Conservation (phyloP, 129 eudicot genomes). For the Glebionis coronaria region DNA sequence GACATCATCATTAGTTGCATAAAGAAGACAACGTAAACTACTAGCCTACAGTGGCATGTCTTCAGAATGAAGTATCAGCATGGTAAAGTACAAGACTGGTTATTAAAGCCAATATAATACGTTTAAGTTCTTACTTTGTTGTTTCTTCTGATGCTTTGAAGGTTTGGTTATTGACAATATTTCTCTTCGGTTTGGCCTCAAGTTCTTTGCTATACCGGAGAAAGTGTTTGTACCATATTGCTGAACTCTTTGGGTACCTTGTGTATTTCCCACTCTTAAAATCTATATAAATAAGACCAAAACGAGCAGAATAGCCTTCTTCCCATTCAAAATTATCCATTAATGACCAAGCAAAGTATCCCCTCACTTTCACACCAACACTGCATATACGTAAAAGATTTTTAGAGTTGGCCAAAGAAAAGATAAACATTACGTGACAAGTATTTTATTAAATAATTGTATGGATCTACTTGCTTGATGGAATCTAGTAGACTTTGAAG, state of each 20-base stretch:
- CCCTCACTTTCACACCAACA: constrained; percentile 28
- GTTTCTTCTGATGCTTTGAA: constrained; percentile 2
- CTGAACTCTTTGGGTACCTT: constrained; percentile 30
- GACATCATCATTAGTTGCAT: not conserved
- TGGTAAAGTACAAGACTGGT: not conserved
- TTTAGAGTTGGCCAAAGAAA: not conserved
- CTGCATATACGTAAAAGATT: constrained; percentile 17
- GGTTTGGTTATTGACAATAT: not conserved
- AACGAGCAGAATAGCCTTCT: constrained; percentile 33
- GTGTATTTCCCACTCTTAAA: constrained; percentile 30
- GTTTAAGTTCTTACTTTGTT: constrained; percentile 11
- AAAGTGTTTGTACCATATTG: constrained; percentile 30
- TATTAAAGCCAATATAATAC: not conserved
- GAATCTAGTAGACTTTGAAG: constrained; percentile 22
- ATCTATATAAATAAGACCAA: constrained; percentile 43
- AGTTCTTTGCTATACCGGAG: not conserved
- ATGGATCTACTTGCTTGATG: constrained; percentile 25
- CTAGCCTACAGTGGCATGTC: not conserved
- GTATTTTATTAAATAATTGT: not conserved
- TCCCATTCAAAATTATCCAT: constrained; percentile 48
- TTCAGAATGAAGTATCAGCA: not conserved
- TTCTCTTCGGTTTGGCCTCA: not conserved
- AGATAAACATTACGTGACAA: not conserved
- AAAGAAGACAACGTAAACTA: not conserved
- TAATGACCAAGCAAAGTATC: constrained; percentile 44